phyloP scores from a whole-genome alignment of 2,329 filamentous ascomycete species.

The Penicillium digitatum region DNA sequence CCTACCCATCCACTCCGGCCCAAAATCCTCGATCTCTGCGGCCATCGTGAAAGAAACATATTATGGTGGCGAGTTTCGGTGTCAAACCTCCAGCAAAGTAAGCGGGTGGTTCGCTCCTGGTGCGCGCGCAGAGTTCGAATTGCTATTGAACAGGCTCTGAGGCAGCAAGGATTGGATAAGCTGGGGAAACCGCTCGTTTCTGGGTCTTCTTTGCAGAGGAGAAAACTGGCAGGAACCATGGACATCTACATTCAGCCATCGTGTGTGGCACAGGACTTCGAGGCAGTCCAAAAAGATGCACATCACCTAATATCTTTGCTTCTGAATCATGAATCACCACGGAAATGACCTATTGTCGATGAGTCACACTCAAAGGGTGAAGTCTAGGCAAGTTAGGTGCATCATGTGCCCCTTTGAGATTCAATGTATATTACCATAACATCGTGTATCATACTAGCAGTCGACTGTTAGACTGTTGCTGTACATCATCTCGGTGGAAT shows the following conservation, averaged over 20 bases:
- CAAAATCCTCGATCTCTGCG: constrained; percentile 37
- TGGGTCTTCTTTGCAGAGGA: not conserved
- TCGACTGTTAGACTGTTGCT: not conserved
- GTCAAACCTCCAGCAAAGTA: constrained; percentile 30
- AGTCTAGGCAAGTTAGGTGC: not conserved
- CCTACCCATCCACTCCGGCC: constrained; percentile 35
- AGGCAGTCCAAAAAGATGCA: constrained; percentile 24
- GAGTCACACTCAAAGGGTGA: not conserved
- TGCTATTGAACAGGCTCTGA: constrained; percentile 47
- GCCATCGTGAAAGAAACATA: constrained; percentile 38
- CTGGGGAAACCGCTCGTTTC: constrained; percentile 20
- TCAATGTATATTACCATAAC: constrained; percentile 4
- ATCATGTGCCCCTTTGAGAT: not conserved
- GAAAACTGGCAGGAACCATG: constrained; percentile 36
- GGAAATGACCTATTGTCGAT: not conserved
- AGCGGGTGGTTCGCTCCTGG: constrained; percentile 48
- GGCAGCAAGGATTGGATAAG: constrained; percentile 44
- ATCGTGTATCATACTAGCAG: constrained; percentile 11
- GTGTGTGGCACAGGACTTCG: constrained; percentile 20
- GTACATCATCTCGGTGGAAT: not conserved
- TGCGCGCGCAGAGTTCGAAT: constrained; percentile 42
- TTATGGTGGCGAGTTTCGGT: constrained; percentile 49
- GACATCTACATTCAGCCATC: constrained; percentile 27
- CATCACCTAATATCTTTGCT: constrained; percentile 9
- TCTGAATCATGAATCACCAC: constrained; percentile 6